Evolutionary conservation across 257 asterid species (phyloP).

Genomic region (Rauvolfia tetraphylla): DNA sequence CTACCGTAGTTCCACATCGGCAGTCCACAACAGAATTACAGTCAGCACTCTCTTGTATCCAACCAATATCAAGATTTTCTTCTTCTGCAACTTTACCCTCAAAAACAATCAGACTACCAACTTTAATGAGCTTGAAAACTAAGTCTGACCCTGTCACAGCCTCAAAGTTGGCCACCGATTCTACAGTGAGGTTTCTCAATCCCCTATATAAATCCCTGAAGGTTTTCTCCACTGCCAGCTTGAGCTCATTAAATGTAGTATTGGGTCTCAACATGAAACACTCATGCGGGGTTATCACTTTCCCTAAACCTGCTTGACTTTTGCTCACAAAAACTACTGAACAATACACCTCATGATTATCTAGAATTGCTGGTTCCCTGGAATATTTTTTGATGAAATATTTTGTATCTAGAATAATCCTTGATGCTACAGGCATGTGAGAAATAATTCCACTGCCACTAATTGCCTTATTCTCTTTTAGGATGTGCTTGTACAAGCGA

Average conservation of each 20-base stretch:
- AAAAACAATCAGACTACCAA: constrained; percentile 46
- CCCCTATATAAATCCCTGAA: constrained; percentile 59
- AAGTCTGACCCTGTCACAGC: constrained; percentile 39
- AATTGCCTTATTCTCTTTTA: constrained; percentile 30
- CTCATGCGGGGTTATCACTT: constrained; percentile 47
- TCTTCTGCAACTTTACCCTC: constrained; percentile 33
- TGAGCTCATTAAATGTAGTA: constrained; percentile 57
- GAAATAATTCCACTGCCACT: constrained; percentile 22
- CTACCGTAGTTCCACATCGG: constrained; percentile 63
- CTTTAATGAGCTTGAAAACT: constrained; percentile 49
- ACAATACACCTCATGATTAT: constrained; percentile 42
- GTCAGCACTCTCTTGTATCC: constrained; percentile 23
- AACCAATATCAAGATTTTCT: constrained; percentile 17
- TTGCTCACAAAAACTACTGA: constrained; percentile 25
- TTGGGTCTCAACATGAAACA: constrained; percentile 32
- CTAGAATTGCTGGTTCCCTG: constrained; percentile 9
- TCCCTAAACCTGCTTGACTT: constrained; percentile 15
- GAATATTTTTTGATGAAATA: constrained; percentile 54
- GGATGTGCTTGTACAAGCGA: constrained; percentile 42
- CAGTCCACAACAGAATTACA: constrained; percentile 53
- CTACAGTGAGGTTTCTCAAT: constrained; percentile 35
- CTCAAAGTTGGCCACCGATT: constrained; percentile 31
- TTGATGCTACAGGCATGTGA: constrained; percentile 50
- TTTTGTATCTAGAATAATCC: constrained; percentile 70
- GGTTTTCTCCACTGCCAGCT: constrained; percentile 48